A percentile compares a stretch with the other conserved stretches of the same genome.
These are phyloP conservation scores for Mucor saturninus DNA, from an alignment of 371 early-diverging fungal species.

Conservation along the genomic window DNA sequence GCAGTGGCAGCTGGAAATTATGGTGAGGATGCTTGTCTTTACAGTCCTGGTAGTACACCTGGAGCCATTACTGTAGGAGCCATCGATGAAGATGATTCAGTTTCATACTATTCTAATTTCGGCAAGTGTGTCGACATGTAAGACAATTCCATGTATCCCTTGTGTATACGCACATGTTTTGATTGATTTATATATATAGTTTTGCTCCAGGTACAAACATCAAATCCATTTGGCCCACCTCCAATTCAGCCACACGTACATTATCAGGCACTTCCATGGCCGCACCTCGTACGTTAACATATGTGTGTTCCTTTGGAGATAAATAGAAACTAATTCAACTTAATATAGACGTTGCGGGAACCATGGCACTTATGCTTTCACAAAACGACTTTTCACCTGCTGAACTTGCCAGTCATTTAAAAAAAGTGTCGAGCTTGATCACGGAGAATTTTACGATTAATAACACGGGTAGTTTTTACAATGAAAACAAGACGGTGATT, in stretches of 20 bases:
- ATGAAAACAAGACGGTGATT: conserved; percentile 44
- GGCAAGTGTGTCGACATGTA: conserved; percentile 83
- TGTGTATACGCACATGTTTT: no score
- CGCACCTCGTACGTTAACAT: conserved; percentile 57
- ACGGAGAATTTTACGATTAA: conserved; percentile 40
- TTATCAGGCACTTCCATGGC: conserved; percentile 83
- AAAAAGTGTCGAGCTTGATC: conserved; percentile 31
- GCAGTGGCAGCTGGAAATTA: conserved; percentile 67
- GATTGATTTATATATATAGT: conserved; percentile 10
- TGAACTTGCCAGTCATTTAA: conserved; percentile 30
- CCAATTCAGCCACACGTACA: conserved; percentile 36
- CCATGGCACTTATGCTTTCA: conserved; percentile 47
- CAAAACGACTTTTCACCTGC: conserved; percentile 42
- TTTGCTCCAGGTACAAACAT: conserved; percentile 84
- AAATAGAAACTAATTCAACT: not conserved
- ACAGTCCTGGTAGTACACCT: conserved; percentile 83
- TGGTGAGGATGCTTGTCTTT: conserved; percentile 80
- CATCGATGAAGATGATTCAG: conserved; percentile 71
- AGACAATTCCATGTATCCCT: conserved; percentile 7
- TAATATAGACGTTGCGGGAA: conserved; percentile 41
- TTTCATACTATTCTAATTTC: conserved; percentile 76
- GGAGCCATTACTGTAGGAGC: conserved; percentile 92
- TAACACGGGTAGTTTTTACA: conserved; percentile 32
- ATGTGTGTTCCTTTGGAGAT: no score
- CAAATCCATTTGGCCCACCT: conserved; percentile 60